A percentile compares a stretch with the other conserved stretches of the same genome.
Evolutionary conservation across 306 rosid genomes (phyloP).

Genomic region (Cucumis cinereus): DNA sequence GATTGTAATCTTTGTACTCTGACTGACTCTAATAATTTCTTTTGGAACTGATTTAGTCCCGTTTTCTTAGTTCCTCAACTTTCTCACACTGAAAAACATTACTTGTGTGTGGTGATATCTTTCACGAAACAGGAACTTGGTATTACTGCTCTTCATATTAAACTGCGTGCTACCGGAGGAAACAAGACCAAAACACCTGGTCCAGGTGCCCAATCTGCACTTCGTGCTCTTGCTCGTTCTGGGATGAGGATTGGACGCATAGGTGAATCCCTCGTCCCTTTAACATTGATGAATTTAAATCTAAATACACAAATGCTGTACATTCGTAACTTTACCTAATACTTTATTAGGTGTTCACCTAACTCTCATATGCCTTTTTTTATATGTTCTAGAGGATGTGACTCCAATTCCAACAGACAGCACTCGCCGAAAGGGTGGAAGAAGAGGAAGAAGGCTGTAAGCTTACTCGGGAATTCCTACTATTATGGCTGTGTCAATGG

Average conservation of each 20-base stretch:
- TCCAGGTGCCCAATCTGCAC: constrained; percentile 74
- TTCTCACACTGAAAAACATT: not conserved
- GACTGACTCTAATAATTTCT: not conserved
- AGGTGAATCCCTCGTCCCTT: constrained; percentile 17
- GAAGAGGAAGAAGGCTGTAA: constrained; percentile 43
- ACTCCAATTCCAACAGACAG: constrained; percentile 52
- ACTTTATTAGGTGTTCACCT: not conserved
- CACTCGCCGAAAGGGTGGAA: constrained; percentile 45
- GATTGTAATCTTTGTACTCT: not conserved
- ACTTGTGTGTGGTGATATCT: not conserved
- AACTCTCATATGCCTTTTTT: not conserved
- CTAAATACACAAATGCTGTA: not conserved
- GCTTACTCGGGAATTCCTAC: not conserved
- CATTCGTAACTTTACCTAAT: not conserved
- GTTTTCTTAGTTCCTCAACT: not conserved
- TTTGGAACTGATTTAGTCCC: not conserved
- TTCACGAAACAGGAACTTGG: constrained; percentile 40
- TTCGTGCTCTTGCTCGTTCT: constrained; percentile 60
- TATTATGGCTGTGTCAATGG: not conserved
- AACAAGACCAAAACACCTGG: constrained; percentile 70
- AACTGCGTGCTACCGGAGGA: constrained; percentile 66
- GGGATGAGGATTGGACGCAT: constrained; percentile 72
- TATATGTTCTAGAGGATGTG: constrained; percentile 28
- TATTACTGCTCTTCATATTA: constrained; percentile 57
- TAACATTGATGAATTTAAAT: not conserved